These are phyloP conservation scores for Canavalia ensiformis DNA, from an alignment of 306 rosid genomes.

Conservation along the genomic window DNA sequence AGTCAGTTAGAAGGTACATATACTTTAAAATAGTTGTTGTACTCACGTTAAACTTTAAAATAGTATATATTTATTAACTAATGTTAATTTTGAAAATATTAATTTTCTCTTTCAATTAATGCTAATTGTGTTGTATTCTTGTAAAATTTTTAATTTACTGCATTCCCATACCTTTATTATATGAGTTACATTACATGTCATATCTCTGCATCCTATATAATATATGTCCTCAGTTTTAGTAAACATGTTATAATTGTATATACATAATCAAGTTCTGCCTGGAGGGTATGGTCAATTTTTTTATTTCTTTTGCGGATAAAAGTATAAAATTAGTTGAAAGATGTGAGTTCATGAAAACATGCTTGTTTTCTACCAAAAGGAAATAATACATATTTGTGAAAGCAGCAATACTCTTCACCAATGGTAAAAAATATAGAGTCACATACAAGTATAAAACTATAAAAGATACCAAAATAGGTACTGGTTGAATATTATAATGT, in stretches of 20 bases:
- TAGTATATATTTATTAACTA: background rate
- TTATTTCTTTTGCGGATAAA: background rate
- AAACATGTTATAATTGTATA: constrained; percentile 7
- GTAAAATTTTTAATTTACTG: background rate
- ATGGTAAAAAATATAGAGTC: constrained; percentile 19
- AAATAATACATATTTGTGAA: constrained; percentile 11
- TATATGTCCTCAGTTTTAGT: background rate
- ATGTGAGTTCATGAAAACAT: background rate
- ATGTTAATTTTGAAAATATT: background rate
- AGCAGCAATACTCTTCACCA: constrained; percentile 20
- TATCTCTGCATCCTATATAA: background rate
- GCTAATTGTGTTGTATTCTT: background rate
- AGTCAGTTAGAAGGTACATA: background rate
- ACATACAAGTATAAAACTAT: background rate
- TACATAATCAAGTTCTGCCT: background rate
- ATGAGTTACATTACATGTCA: background rate
- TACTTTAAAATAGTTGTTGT: constrained; percentile 4
- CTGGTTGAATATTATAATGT: background rate
- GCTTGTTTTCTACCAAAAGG: background rate
- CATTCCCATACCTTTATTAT: background rate
- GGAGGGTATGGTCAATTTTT: background rate
- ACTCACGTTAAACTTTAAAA: background rate
- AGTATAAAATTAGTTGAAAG: background rate
- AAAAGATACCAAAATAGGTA: constrained; percentile 17
- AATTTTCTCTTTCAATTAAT: background rate